Evolutionary conservation across 306 rosid species (phyloP).

Genomic region (Astragalus glycyphyllos): DNA sequence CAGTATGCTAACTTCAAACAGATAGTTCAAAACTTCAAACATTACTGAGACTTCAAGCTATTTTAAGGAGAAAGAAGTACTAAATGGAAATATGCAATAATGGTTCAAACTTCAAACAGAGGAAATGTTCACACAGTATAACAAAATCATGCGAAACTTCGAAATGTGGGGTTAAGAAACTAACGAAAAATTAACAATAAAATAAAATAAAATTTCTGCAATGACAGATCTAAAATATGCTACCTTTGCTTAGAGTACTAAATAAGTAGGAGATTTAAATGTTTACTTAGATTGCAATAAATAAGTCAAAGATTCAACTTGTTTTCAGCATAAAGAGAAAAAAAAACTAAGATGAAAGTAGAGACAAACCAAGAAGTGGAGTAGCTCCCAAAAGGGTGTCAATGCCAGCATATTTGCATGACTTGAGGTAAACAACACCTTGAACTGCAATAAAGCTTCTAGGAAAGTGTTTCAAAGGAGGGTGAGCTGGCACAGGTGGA

Average conservation of each 20-base stretch:
- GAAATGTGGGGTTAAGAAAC: background rate
- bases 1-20: too few relatives aligned
- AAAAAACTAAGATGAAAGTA: background rate
- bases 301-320: too few relatives aligned
- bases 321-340: too few relatives aligned
- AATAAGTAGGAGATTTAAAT: too few relatives aligned
- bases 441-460: conserved; percentile 76
- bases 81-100: background rate
- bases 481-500: background rate
- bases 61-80: background rate
- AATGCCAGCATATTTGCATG: conserved; percentile 70
- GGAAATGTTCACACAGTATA: background rate
- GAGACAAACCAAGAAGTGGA: conserved; percentile 57
- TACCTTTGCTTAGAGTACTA: background rate
- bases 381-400: conserved; percentile 72
- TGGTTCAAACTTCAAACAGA: background rate
- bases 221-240: background rate
- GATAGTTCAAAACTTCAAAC: too few relatives aligned
- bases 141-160: background rate
- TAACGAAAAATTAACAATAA: background rate
- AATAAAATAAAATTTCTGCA: too few relatives aligned
- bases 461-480: conserved; percentile 37
- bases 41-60: too few relatives aligned
- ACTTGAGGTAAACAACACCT: conserved; percentile 84
- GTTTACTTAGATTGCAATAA: too few relatives aligned